phyloP scores from a whole-genome alignment of 495 filamentous ascomycete genomes.

The Hypoxylon lienhwacheense region DNA sequence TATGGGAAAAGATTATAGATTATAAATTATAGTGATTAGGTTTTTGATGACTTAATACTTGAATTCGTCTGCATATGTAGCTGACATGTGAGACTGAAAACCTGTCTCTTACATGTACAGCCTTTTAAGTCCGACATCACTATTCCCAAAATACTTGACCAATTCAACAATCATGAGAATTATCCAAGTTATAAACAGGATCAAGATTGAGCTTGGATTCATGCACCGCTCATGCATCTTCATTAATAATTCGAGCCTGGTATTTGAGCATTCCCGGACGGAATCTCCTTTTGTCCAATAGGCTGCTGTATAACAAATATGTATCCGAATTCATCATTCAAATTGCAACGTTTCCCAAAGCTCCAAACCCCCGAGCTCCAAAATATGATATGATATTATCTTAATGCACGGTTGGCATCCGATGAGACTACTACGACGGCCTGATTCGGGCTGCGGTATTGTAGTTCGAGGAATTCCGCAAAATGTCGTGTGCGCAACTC shows the following conservation, averaged over 20 bases:
- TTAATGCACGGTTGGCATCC: constrained; percentile 1
- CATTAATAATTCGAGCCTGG: constrained; percentile 27
- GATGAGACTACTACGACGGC: not conserved
- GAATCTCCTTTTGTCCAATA: constrained; percentile 22
- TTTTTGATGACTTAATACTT: too few relatives aligned
- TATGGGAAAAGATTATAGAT: too few relatives aligned
- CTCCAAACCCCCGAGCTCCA: constrained; percentile 16
- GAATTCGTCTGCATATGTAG: too few relatives aligned
- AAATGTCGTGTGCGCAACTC: not conserved
- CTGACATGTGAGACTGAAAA: too few relatives aligned
- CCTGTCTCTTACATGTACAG: too few relatives aligned
- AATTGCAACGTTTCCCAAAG: constrained; percentile 18
- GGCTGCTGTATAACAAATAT: constrained; percentile 17
- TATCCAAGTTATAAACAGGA: too few relatives aligned
- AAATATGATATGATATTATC: constrained; percentile 26
- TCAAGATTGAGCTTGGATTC: not conserved
- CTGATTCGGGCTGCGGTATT: not conserved
- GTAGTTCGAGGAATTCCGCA: not conserved
- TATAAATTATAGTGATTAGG: too few relatives aligned
- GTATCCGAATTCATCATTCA: constrained; percentile 24
- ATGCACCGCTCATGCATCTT: constrained; percentile 12
- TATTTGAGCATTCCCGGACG: constrained; percentile 3
- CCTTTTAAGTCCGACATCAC: too few relatives aligned
- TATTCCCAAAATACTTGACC: too few relatives aligned
- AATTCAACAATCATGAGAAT: not conserved